Evolutionary conservation across 768 basidiomycete genomes (phyloP), one percentile per base, ranked within the genome.

Genomic region (Termitomyces titanicus): DNA sequence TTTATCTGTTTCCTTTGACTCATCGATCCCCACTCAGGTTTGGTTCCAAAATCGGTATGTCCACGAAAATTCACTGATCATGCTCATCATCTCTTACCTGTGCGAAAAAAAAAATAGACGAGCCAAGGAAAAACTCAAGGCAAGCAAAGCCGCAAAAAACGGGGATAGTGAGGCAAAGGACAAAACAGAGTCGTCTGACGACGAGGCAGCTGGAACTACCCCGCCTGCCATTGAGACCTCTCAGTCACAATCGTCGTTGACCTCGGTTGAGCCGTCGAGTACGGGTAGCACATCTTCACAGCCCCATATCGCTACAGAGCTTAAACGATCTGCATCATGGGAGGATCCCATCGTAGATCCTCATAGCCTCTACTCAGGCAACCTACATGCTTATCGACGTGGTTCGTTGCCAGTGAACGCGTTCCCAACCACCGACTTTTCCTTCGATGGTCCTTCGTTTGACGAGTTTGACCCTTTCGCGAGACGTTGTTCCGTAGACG

Each of bases 11-110:
- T 49, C 53, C 48, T 63, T 22, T 27, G 50, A 54, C 29, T 47
- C 38, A 47, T 42, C 50, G 51, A 61, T 64, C 65, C 18, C n/a
- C 53, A 18, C 39, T 18, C 68, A 96, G 84, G 95, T 92, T 24
- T 92, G 90, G 91, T 93, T 93, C 70, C 91, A 94, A 72, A 94
- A 94, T 68, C 79, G 90, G 86, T 89, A 64, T 53, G 67, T 64
- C 5, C 5, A 12, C 33, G 44, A 40, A 57, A 20, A n/a, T 31
- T 11, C 2, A 33, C 42, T 43, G 20, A 18, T 56, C 15, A 60
- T 44, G n/a, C 50, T 51, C 42, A 46, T 54, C 6, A 43, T 39
- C 34, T 50, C 46, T 60, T 38, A 51, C 47, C 11, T 15, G 27
- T n/a, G 31, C 39, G 37, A 38, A 39, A 53, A 51, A 38, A 40